Base-by-base conservation (phyloP, 1,284 basidiomycete genomes). In the Microbotryomycetes sp. region DNA sequence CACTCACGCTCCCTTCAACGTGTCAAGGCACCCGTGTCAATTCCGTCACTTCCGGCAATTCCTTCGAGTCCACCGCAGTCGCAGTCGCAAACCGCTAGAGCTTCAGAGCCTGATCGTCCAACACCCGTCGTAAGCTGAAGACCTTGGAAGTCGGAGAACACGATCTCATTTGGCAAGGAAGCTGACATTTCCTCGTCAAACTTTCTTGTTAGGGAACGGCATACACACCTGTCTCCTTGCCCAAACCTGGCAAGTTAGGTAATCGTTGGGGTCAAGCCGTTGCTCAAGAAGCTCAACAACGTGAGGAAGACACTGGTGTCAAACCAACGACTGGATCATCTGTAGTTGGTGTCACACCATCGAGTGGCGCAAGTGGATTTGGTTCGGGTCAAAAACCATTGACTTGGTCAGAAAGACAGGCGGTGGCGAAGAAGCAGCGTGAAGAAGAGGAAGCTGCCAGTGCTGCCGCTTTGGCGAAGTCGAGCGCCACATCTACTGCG, bases 371-470 rank as follows among this genome's bases (percentile, higher is more conserved):
- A 16, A 14, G 14, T 25, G 25, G 15, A 28, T 7, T 15, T 22
- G 31, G 51, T 29, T 3, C n/a, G 22, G 66, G 71, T 51, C 54
- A 67, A 26, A 88, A 88, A 80, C 92, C 91, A 74, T 76, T 93
- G 59, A 92, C 90, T 0, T 94, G 92, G 92, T 86, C 83, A 64
- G 88, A 94, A 75, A 81, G 92, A 45, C 91, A 94, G 74, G 90
- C 88, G 0, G 77, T 86, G 31, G 86, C 89, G 3, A 92, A 92
- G 80, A 86, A 86, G 72, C 86, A 90, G 70, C 79, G 81, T 12
- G 87, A 86, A 69, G 88, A 88, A 71, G 92, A 96, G 64, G 88
- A 89, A 63, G 79, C 80, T 3, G 80, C 78, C 28, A 89, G 88
- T 70, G 80, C 80, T 50, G 79, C 80, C 49, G 86, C 86, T 3